Evolutionary conservation across 306 rosid species (phyloP), one percentile per base, ranked within the genome.

Genomic region (Quercus alba): DNA sequence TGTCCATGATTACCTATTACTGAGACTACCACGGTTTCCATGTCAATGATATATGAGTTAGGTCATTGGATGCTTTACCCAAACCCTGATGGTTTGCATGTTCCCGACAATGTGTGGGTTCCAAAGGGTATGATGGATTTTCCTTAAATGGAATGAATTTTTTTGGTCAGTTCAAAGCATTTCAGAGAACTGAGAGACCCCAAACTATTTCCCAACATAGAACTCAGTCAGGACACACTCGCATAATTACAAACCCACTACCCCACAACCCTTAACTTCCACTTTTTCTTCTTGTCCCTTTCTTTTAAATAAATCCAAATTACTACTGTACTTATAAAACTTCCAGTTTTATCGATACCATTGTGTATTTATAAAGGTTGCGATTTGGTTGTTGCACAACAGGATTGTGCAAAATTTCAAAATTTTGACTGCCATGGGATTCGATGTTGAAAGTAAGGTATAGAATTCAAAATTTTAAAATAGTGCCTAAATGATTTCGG

Each of bases 91-190:
- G 75, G 88, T 70, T 90, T 89, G 97, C 90, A 92, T 92, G 97
- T 94, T 94, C 97, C 97, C 92, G 94, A 92, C 94, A 94, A 52
- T 74, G 90, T 87, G 84, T 83, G 88, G 86, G 86, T 75, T 85
- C 81, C 87, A 88, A 92, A 88, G 78, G 85, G 71, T 72, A 92
- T 94, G 90, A 91, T 94, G 93, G 85, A 76, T 9, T 85, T 89
- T 87, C 95, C 88, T 77, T 83, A 83, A 82, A 76, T 74, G 86
- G 92, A 87, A 86, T 73, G 75, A 82, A 78, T 82, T 78, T 85
- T 87, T 80, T 81, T 75, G 73, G 78, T 81, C 87, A 80, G 74
- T 82, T 80, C 84, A 71, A 75, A 74, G 80, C 67, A 56, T 79
- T 80, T 19, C 85, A 66, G 66, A 83, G 75, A 87, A 84, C 78